phyloP scores from a whole-genome alignment of 345 rosid species.

The Eutrema heterophyllum region DNA sequence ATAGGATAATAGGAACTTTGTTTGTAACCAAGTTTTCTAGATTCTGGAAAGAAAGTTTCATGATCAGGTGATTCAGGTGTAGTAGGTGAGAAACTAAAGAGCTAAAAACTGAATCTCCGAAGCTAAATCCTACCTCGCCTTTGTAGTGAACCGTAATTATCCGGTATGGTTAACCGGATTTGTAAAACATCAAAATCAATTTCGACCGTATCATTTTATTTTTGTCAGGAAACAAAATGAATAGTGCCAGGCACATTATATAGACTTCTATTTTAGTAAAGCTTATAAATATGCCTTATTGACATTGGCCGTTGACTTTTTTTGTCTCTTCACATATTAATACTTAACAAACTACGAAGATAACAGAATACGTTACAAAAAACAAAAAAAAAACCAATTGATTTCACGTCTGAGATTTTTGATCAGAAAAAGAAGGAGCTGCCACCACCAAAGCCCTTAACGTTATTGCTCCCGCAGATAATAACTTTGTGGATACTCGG shows the following conservation, averaged over 20 bases:
- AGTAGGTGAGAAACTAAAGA: neutral
- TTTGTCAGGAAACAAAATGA: neutral
- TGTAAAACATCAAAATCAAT: neutral
- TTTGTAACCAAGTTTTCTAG: no score
- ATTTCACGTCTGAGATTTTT: slow-evolving; percentile 19
- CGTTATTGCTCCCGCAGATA: neutral
- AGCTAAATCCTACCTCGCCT: no score
- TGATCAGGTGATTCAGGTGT: no score
- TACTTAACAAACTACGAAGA: neutral
- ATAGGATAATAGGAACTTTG: no score
- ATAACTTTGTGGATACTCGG: neutral
- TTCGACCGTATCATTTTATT: neutral
- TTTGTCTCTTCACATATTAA: neutral
- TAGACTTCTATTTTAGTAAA: neutral
- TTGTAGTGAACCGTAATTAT: neutral
- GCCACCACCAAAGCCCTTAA: slow-evolving; percentile 8
- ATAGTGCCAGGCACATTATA: slow-evolving; percentile 20
- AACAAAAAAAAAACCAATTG: no score
- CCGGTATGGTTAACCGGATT: neutral
- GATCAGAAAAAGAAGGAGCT: slow-evolving; percentile 10
- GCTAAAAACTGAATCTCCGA: neutral
- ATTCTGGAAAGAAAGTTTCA: neutral
- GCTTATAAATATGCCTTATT: neutral
- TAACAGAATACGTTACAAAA: neutral
- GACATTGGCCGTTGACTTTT: slow-evolving; percentile 7